Conservation (phyloP, 495 filamentous ascomycete species). For the Cryomyces minteri region DNA sequence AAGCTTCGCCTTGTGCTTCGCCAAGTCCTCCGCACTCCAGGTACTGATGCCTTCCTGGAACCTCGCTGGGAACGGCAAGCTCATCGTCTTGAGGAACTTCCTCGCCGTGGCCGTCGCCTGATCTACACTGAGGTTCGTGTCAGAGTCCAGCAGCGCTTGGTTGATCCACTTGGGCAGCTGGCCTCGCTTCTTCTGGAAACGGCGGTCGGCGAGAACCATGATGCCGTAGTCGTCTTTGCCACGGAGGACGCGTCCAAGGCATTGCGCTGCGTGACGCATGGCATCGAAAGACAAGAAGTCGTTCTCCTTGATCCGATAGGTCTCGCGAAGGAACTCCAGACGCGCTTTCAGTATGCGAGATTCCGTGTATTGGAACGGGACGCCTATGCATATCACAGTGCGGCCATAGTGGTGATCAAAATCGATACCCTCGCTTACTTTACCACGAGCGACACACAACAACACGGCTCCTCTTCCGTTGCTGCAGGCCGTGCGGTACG, state of each 20-base stretch:
- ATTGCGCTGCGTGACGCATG: constrained; percentile 96
- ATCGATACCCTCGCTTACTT: constrained; percentile 95
- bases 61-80: constrained; percentile 62
- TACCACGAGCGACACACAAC: constrained; percentile 87
- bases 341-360: constrained; percentile 92
- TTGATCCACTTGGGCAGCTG: constrained; percentile 98
- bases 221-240: constrained; percentile 98
- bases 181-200: constrained; percentile 72
- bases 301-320: constrained; percentile 90
- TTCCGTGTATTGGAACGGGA: constrained; percentile 98
- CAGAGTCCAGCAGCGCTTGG: constrained; percentile 64
- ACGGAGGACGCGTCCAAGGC: constrained; percentile 82
- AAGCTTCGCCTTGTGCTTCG: constrained; percentile 56
- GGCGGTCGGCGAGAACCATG: constrained; percentile 89
- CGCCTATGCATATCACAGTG: constrained; percentile 90
- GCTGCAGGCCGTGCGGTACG: constrained; percentile 90
- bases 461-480: constrained; percentile 89
- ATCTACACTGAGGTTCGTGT: constrained; percentile 80
- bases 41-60: constrained; percentile 86
- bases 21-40: constrained; percentile 67
- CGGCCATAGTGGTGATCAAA: constrained; percentile 98
- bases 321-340: constrained; percentile 89
- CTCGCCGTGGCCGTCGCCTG: constrained; percentile 83
- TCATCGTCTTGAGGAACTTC: constrained; percentile 79
- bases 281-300: constrained; percentile 98